Conservation (phyloP, 2,329 filamentous ascomycete genomes). For the Aspergillus quadrilineatus region DNA sequence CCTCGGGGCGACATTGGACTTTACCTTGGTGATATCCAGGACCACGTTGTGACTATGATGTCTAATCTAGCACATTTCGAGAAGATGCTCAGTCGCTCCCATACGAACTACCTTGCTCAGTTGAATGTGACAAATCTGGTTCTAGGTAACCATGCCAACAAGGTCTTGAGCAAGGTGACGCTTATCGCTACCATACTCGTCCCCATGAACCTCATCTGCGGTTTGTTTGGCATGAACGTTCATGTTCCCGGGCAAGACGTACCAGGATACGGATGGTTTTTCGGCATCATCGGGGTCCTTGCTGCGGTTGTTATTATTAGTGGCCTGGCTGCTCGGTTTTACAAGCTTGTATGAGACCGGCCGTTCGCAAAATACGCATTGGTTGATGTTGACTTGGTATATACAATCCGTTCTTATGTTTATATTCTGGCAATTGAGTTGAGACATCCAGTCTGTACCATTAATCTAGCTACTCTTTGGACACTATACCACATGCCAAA, state of each 20-base stretch:
- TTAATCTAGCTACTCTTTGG: background rate
- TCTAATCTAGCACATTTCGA: slow-evolving; percentile 93
- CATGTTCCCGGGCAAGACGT: slow-evolving; percentile 43
- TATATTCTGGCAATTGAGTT: background rate
- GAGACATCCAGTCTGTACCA: background rate
- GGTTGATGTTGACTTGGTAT: background rate
- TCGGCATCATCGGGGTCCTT: slow-evolving; percentile 51
- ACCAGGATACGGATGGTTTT: slow-evolving; percentile 47
- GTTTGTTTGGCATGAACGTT: slow-evolving; percentile 55
- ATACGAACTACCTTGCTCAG: slow-evolving; percentile 95
- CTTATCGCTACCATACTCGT: slow-evolving; percentile 93
- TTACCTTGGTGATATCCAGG: slow-evolving; percentile 95
- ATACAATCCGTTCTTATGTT: background rate
- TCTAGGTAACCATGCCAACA: slow-evolving; percentile 83
- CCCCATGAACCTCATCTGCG: slow-evolving; percentile 85
- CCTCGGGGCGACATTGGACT: slow-evolving; percentile 95
- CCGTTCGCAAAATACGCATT: background rate
- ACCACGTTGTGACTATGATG: slow-evolving; percentile 99
- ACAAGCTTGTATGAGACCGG: slow-evolving; percentile 39
- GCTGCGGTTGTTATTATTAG: slow-evolving; percentile 41
- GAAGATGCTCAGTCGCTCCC: slow-evolving; percentile 91
- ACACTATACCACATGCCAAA: background rate
- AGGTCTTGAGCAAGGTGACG: slow-evolving; percentile 90
- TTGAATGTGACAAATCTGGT: slow-evolving; percentile 88
- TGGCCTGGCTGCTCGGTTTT: slow-evolving; percentile 41